Evolutionary conservation across 495 filamentous ascomycete genomes (phyloP), one percentile per base, ranked within the genome.

Genomic region (Podospora australis): DNA sequence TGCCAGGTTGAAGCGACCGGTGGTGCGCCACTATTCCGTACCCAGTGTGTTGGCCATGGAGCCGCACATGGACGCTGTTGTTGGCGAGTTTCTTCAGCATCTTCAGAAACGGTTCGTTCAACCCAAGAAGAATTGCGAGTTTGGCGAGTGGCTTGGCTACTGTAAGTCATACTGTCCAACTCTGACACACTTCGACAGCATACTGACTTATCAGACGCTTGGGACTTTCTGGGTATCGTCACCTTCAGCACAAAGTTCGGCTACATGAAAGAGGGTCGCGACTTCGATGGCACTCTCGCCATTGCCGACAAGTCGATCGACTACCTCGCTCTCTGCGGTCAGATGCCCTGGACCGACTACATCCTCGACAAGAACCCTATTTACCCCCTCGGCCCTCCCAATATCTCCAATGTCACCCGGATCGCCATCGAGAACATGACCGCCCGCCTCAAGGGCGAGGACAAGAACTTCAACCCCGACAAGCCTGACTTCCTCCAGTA

Each of bases 191-290:
- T 7, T 1, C 5, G n/a, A n/a, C 5, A 21, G 34, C 11, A 20
- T 3, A 29, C 28, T 43, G n/a, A 38, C 41, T 4, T 2, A 1
- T 4, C 17, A 57, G 55, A 57, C 39, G 56, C 63, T 2, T 74
- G 71, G 43, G 70, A 74, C 30, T 62, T 71, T 1, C 68, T 75
- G 55, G 65, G 69, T 17, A 67, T 72, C 14, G 64, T 73, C 14
- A 67, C 67, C 11, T 73, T 73, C 54, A 63, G 57, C 49, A 50
- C 56, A 22, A 56, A 56, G 51, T 61, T 64, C 19, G 63, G 55
- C 9, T 61, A 59, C 46, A 50, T 64, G 50, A 38, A 56, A 0
- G 25, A 52, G 24, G 60, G 60, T 41, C 16, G 17, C 20, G 55
- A 64, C 49, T 56, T 54, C 20, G 53, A 64, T 46, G 53, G 53